A percentile compares a stretch with the other conserved stretches of the same genome.
Evolutionary conservation across 2,329 filamentous ascomycete species (phyloP).

Genomic region (Curvularia verruculosa): DNA sequence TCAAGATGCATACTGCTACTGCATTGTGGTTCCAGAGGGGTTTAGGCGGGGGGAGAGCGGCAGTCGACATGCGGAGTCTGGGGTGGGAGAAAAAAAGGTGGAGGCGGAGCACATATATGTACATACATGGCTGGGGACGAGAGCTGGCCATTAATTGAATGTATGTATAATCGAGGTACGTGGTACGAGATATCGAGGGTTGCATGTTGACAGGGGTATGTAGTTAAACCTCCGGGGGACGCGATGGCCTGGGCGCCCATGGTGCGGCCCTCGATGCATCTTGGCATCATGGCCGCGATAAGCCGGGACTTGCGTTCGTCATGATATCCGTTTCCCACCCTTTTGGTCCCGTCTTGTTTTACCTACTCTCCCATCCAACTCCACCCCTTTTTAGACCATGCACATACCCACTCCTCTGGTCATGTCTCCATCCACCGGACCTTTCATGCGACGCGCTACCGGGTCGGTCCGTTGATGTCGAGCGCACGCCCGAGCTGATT

Average conservation of each 20-base stretch:
- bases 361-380: too few species aligned
- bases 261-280: background rate
- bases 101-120: too few species aligned
- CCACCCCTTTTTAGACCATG: background rate
- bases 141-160: too few species aligned
- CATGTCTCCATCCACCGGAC: constrained; percentile 19
- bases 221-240: background rate
- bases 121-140: too few species aligned
- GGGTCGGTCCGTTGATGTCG: constrained; percentile 31
- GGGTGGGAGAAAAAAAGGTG: background rate
- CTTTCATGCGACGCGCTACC: constrained; percentile 23
- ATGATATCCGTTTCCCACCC: background rate
- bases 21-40: background rate
- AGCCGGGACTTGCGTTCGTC: too few species aligned
- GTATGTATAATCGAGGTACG: too few species aligned
- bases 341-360: background rate
- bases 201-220: background rate
- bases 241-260: background rate
- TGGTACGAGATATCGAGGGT: background rate
- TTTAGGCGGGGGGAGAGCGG: background rate
- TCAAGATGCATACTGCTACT: background rate
- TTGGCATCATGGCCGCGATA: constrained; percentile 2
- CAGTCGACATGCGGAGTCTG: background rate
- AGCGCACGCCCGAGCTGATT: constrained; percentile 5
- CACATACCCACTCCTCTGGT: constrained; percentile 4